Base-by-base conservation (phyloP, 345 rosid genomes). In the Passiflora organensis region DNA sequence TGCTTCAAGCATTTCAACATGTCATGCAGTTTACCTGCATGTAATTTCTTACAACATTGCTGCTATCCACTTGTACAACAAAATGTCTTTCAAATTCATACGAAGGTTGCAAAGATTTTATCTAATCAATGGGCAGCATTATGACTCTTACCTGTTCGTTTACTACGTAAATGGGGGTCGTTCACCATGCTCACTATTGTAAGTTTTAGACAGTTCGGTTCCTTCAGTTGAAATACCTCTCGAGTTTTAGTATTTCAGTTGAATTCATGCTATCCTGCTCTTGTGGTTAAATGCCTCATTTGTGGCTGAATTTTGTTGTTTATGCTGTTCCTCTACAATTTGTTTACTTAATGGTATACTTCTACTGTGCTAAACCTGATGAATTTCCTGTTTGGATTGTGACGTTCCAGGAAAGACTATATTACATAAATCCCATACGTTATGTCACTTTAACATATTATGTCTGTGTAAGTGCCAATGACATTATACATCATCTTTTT, bases 11-110 rank as follows among this genome's bases (percentile, higher is more conserved):
- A 76, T 86, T 43, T 78, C 80, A 16, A 68, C 76, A 22, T 84
- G 96, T 51, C 80, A 80, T 59, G 95, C 95, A 52, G 87, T 83
- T 57, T 93, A 93, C 76, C 75, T 93, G 86, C 99, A 93, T 55
- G 99, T 93, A 58, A 84, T 86, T 60, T 84, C 96, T 47, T 84
- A 89, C 75, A 93, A 89, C 69, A 80, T 71, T 67, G 78, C 96
- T 10, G 99, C 99, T 51, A 89, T 93, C 58, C 72, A 72, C 68
- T 58, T 93, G 63, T 93, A 93, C 77, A 74, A 79, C 71, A 91
- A 86, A 79, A 86, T 93, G 93, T 79, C 86, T 24, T 86, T 86
- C 78, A 80, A 80, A 72, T 82, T 86, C 63, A 69, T 89, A n/a
- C 77, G 80, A 69, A 71, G 74, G 58, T 69, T 86, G 73, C 87